Conservation (phyloP, 176 grass and related monocot species). For the Ampelocalamus luodianensis region DNA sequence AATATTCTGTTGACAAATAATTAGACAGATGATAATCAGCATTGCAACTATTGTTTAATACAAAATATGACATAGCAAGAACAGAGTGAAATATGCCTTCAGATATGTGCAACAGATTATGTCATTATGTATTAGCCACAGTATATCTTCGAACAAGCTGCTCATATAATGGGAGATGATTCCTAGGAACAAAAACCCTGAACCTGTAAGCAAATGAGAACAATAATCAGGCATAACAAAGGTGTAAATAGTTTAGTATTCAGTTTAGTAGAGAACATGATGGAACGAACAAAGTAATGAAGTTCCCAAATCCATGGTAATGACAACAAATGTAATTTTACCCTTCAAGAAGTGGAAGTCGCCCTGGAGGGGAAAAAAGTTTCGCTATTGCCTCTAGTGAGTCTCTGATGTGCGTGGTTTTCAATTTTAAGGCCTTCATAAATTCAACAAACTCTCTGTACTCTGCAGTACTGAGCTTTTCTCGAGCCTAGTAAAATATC, state of each 20-base stretch:
- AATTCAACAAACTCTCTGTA: conserved; percentile 87
- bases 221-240: conserved; percentile 47
- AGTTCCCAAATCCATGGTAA: background rate
- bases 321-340: conserved; percentile 48
- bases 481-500: conserved; percentile 63
- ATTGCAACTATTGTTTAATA: background rate
- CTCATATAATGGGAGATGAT: conserved; percentile 78
- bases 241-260: conserved; percentile 17
- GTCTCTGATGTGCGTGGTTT: conserved; percentile 64
- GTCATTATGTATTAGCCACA: conserved; percentile 48
- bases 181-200: conserved; percentile 87
- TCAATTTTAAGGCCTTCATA: conserved; percentile 90
- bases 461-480: conserved; percentile 69
- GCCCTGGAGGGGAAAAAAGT: conserved; percentile 72
- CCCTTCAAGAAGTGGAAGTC: conserved; percentile 78
- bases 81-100: conserved; percentile 35
- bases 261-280: conserved; percentile 17
- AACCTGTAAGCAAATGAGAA: conserved; percentile 64
- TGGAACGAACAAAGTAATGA: conserved; percentile 15
- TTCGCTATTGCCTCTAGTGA: conserved; percentile 83
- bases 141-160: conserved; percentile 63
- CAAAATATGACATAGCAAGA: conserved; percentile 27
- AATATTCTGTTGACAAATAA: conserved; percentile 18
- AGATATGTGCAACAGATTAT: conserved; percentile 26
- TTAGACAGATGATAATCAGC: background rate